phyloP scores from a whole-genome alignment of 257 asterid species.

The Fraxinus americana region DNA sequence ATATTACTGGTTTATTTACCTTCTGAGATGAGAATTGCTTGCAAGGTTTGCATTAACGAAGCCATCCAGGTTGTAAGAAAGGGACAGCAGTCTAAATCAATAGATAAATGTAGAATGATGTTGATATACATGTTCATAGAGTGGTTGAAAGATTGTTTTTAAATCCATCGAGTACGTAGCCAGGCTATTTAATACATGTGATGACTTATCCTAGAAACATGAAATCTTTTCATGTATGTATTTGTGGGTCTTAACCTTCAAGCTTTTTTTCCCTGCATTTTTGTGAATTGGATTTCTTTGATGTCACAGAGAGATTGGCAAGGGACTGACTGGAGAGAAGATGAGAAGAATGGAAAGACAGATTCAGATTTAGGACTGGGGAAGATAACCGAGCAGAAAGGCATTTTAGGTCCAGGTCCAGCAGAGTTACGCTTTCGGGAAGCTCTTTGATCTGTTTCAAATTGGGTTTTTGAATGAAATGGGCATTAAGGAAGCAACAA shows the following conservation, averaged over 20 bases:
- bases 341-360: slow-evolving; percentile 60
- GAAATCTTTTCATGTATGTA: neutral
- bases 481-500: neutral
- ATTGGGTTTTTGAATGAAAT: neutral
- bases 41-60: neutral
- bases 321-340: slow-evolving; percentile 59
- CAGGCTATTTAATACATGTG: neutral
- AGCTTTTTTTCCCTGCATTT: neutral
- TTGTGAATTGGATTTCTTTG: slow-evolving; percentile 19
- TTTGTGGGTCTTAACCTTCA: neutral
- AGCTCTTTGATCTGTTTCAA: slow-evolving; percentile 50
- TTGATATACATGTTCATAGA: neutral
- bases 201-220: neutral
- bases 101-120: neutral
- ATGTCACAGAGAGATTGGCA: slow-evolving; percentile 62
- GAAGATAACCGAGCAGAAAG: slow-evolving; percentile 89
- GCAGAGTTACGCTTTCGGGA: slow-evolving; percentile 92
- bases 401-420: slow-evolving; percentile 97
- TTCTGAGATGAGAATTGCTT: neutral
- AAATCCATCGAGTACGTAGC: neutral
- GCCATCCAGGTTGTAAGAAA: neutral
- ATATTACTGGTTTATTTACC: neutral
- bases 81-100: neutral
- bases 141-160: neutral
- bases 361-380: slow-evolving; percentile 57